These are phyloP conservation scores for Phytophthora tubulina DNA, from an alignment of 352 stramenopile genomes.

Conservation along the genomic window DNA sequence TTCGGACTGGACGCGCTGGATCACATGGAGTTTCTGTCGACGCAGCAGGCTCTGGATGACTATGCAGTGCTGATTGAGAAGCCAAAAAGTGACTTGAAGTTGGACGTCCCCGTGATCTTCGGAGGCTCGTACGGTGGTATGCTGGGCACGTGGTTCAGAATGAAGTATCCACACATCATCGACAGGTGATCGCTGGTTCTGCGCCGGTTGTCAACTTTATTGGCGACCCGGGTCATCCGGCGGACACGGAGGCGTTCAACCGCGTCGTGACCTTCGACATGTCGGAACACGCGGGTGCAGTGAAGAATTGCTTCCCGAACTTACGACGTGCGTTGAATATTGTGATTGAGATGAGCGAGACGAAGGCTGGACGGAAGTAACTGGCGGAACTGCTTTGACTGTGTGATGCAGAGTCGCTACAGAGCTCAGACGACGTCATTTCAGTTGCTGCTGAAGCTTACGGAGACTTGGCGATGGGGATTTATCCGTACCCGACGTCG, in stretches of 20 bases:
- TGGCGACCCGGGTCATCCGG: slow-evolving; percentile 46
- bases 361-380: too few species aligned
- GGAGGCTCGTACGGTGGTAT: too few species aligned
- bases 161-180: too few species aligned
- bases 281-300: too few species aligned
- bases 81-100: slow-evolving; percentile 51
- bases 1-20: too few species aligned
- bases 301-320: too few species aligned
- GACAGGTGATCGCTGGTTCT: too few species aligned
- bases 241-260: slow-evolving; percentile 54
- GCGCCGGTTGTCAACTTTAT: slow-evolving; percentile 55
- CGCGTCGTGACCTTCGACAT: slow-evolving; percentile 26
- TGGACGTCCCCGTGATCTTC: slow-evolving; percentile 44
- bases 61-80: slow-evolving; percentile 64
- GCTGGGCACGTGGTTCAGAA: too few species aligned
- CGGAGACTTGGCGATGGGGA: slow-evolving; percentile 10
- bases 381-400: slow-evolving; percentile 38
- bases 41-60: slow-evolving; percentile 81
- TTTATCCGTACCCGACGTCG: slow-evolving; percentile 58
- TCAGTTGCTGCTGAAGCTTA: neutral
- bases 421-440: slow-evolving; percentile 39
- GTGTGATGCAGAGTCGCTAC: slow-evolving; percentile 36
- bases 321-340: too few species aligned
- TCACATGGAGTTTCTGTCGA: too few species aligned
- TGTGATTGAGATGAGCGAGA: too few species aligned